A percentile compares a stretch with the other conserved stretches of the same genome.
Evolutionary conservation across 306 rosid species (phyloP).

Genomic region (Corylus heterophylla): DNA sequence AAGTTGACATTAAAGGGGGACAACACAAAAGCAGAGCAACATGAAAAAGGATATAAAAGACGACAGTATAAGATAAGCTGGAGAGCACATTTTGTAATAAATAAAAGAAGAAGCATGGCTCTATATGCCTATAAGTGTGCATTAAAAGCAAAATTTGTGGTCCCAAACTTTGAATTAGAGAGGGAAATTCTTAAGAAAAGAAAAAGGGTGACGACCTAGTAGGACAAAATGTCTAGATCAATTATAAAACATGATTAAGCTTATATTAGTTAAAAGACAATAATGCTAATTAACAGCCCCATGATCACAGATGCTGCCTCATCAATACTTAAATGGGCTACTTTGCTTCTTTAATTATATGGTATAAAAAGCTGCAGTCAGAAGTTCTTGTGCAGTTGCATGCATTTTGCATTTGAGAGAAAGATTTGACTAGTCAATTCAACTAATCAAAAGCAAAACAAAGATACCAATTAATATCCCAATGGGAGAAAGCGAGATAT

Average conservation of each 20-base stretch:
- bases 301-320: constrained; percentile 1
- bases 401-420: constrained; percentile 6
- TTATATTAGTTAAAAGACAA: not conserved
- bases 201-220: constrained; percentile 7
- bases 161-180: not conserved
- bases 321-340: not conserved
- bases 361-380: not conserved
- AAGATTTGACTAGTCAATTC: constrained; percentile 14
- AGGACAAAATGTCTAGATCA: constrained; percentile 6
- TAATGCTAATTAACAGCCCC: not conserved
- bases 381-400: constrained; percentile 3
- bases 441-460: constrained; percentile 8
- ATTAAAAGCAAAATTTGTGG: not conserved
- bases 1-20: not conserved
- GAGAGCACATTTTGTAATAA: too few relatives aligned
- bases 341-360: not conserved
- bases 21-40: not conserved
- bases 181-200: not conserved
- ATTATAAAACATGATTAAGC: constrained; percentile 2
- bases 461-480: constrained; percentile 17
- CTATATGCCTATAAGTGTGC: not conserved
- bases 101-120: not conserved
- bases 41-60: not conserved
- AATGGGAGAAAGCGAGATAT: constrained; percentile 14
- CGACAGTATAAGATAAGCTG: not conserved